Evolutionary conservation across 2,329 filamentous ascomycete species (phyloP), one percentile per base, ranked within the genome.

Genomic region (Microthyrium microscopicum): DNA sequence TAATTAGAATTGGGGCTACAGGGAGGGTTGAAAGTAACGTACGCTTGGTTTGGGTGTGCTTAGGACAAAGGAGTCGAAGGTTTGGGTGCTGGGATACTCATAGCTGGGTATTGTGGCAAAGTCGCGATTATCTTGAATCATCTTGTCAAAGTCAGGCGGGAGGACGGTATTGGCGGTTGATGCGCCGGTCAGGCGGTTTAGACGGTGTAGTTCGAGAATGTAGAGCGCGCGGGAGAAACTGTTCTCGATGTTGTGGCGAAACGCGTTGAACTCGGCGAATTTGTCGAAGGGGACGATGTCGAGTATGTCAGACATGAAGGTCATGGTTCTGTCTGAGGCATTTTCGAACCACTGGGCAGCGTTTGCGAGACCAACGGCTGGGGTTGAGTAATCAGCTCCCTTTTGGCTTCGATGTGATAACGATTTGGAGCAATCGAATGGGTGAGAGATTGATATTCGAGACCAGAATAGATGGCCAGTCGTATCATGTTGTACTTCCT

Each of bases 401-500:
- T 22, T 15, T 12, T 27, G 27, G 24, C 18, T 26, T 17, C 27
- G 30, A 13, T 25, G 22, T 25, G 22, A 9, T 9, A 13, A 29
- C 8, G 27, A 9, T 19, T 20, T 26, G 4, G 29, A 15, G 11
- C 34, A 20, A 9, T n/a, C 20, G 12, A 21, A 34, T 2, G 36
- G 36, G 16, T 38, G 36, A 13, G 26, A 21, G 15, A 24, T 37
- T 20, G 36, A 38, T n/a, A 38, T 22, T 6, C 36, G 36, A 17
- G 36, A 20, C 20, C 30, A 38, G 5, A 38, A 19, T 5, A 35
- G 20, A 25, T 34, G 36, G 25, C 26, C 25, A 15, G 36, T 15
- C 13, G 36, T 38, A 17, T 38, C 36, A 26, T 38, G 26, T 20
- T 38, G 36, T 9, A 35, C 27, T 19, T 34, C 36, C n/a, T 24